These are phyloP conservation scores for Zygosaccharomyces bailii DNA, from an alignment of 805 yeast species.

Conservation along the genomic window DNA sequence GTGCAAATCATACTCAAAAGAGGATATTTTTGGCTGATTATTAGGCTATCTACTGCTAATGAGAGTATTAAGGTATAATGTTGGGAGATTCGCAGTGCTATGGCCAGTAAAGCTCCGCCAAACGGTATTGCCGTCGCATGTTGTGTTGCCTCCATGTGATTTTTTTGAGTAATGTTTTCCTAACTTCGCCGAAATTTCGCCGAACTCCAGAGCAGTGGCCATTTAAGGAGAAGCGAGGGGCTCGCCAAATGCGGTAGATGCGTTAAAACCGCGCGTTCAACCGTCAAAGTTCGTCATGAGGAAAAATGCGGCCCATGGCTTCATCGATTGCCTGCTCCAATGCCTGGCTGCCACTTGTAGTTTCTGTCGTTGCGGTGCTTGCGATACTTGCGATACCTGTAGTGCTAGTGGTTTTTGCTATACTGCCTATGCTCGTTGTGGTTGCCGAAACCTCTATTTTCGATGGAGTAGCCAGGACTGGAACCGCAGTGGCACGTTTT, in stretches of 20 bases:
- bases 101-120: background rate
- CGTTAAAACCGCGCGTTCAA: background rate
- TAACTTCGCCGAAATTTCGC: slow-evolving; percentile 12
- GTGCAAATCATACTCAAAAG: background rate
- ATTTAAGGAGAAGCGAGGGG: background rate
- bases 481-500: slow-evolving; percentile 3
- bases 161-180: background rate
- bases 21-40: background rate
- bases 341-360: slow-evolving; percentile 5
- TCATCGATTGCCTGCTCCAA: slow-evolving; percentile 26
- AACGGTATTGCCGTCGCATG: background rate
- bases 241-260: background rate
- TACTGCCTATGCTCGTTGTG: background rate
- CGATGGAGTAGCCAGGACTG: slow-evolving; percentile 10
- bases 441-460: background rate
- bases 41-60: background rate
- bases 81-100: background rate
- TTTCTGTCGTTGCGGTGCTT: background rate
- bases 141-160: background rate
- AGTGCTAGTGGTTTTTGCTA: too few relatives aligned
- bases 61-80: too few relatives aligned
- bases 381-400: slow-evolving; percentile 5
- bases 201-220: slow-evolving; percentile 2
- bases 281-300: slow-evolving; percentile 25
- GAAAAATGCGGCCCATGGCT: slow-evolving; percentile 26